Conservation (phyloP, 2,329 filamentous ascomycete species). For the Delphinella strobiligena region DNA sequence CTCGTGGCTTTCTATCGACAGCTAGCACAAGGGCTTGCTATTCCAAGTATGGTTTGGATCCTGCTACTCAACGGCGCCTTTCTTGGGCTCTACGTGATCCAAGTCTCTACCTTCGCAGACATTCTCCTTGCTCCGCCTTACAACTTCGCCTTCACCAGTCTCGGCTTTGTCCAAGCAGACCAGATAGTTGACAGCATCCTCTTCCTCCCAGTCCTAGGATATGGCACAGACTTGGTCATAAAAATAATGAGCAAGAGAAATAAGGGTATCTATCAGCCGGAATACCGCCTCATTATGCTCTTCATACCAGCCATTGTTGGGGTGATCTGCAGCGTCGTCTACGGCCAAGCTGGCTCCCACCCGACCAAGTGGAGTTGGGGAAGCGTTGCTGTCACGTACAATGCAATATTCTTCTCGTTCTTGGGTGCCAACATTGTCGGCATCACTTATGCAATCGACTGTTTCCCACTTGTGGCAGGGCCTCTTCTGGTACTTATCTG, state of each 20-base stretch:
- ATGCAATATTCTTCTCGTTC: slow-evolving; percentile 25
- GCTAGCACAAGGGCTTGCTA: slow-evolving; percentile 23
- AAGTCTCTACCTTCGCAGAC: slow-evolving; percentile 25
- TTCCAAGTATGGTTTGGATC: slow-evolving; percentile 29
- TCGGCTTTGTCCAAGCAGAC: slow-evolving; percentile 27
- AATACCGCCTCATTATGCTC: slow-evolving; percentile 25
- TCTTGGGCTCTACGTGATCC: slow-evolving; percentile 27
- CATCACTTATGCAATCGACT: slow-evolving; percentile 34
- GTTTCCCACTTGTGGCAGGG: slow-evolving; percentile 30
- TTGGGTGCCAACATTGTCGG: slow-evolving; percentile 33
- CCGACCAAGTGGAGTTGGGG: slow-evolving; percentile 26
- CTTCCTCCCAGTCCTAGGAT: slow-evolving; percentile 27
- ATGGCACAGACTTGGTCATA: slow-evolving; percentile 27
- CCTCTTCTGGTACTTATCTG: slow-evolving; percentile 35
- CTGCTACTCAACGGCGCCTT: slow-evolving; percentile 24
- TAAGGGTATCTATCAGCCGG: slow-evolving; percentile 30
- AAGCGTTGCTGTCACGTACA: slow-evolving; percentile 18
- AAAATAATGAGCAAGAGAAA: slow-evolving; percentile 24
- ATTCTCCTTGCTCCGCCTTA: slow-evolving; percentile 25
- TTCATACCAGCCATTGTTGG: slow-evolving; percentile 28
- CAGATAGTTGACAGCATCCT: slow-evolving; percentile 28
- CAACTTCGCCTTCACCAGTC: slow-evolving; percentile 22
- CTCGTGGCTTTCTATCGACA: slow-evolving; percentile 12
- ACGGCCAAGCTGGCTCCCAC: slow-evolving; percentile 25
- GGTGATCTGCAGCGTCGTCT: slow-evolving; percentile 26